Evolutionary conservation across 1,284 basidiomycete genomes (phyloP).

Genomic region (Pseudozyma hubeiensis): DNA sequence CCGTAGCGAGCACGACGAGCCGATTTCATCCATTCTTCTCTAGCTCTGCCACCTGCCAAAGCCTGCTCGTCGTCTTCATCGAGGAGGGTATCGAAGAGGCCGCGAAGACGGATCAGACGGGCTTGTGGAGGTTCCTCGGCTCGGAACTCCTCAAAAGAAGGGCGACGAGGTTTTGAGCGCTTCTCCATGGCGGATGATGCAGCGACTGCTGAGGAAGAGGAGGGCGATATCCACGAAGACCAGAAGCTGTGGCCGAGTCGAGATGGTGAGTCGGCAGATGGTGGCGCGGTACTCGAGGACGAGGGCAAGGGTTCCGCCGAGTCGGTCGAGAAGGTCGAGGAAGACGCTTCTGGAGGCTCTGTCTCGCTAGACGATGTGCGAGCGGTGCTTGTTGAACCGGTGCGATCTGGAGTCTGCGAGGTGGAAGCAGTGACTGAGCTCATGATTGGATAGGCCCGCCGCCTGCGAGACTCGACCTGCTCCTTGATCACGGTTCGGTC

Average conservation of each 20-base stretch:
- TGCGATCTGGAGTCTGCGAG: slow-evolving; percentile 9
- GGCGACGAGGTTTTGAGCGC: slow-evolving; percentile 33
- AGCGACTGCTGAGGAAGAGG: slow-evolving; percentile 54
- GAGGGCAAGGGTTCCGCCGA: neutral
- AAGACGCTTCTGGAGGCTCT: slow-evolving; percentile 33
- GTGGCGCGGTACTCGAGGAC: neutral
- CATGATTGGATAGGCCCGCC: slow-evolving; percentile 12
- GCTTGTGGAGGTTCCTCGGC: slow-evolving; percentile 67
- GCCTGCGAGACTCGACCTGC: slow-evolving; percentile 3
- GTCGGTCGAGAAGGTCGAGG: neutral
- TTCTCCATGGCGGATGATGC: slow-evolving; percentile 56
- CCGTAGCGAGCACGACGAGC: slow-evolving; percentile 65
- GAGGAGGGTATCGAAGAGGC: slow-evolving; percentile 65
- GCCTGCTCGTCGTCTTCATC: slow-evolving; percentile 63
- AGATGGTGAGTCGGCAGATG: slow-evolving; percentile 29
- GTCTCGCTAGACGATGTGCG: slow-evolving; percentile 2
- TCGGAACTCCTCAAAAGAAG: slow-evolving; percentile 63
- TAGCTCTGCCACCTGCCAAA: slow-evolving; percentile 64
- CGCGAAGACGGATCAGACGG: slow-evolving; percentile 63
- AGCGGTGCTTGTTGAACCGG: slow-evolving; percentile 3
- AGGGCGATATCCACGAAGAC: slow-evolving; percentile 55
- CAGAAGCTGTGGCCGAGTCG: slow-evolving; percentile 45
- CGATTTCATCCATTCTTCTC: slow-evolving; percentile 65
- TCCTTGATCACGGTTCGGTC: neutral
- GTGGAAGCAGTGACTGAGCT: slow-evolving; percentile 19